phyloP scores from a whole-genome alignment of 192 early-diverging fungal genomes.

The Thamnidium elegans region DNA sequence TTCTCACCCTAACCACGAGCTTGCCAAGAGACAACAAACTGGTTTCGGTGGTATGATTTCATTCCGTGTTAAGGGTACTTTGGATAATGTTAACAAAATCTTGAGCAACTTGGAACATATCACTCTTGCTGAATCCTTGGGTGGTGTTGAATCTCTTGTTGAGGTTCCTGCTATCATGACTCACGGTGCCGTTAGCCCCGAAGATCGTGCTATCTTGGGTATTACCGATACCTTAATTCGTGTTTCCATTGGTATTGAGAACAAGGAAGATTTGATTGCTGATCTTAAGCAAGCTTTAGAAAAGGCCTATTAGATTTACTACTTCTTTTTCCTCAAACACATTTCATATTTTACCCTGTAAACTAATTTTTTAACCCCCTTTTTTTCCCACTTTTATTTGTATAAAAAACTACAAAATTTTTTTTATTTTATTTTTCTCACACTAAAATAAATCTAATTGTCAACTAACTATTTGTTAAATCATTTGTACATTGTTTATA shows the following conservation, averaged over 20 bases:
- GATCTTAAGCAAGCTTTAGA: slow-evolving; percentile 73
- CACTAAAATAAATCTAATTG: too few relatives aligned
- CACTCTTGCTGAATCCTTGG: slow-evolving; percentile 94
- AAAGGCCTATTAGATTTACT: slow-evolving; percentile 33
- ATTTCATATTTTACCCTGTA: not conserved
- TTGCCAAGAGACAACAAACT: slow-evolving; percentile 83
- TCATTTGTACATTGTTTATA: too few relatives aligned
- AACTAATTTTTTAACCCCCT: too few relatives aligned
- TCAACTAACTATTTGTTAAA: too few relatives aligned
- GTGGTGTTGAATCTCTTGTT: slow-evolving; percentile 92
- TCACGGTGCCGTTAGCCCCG: slow-evolving; percentile 85
- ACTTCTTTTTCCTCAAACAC: not conserved
- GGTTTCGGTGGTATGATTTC: slow-evolving; percentile 98
- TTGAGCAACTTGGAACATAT: slow-evolving; percentile 77
- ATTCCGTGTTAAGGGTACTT: slow-evolving; percentile 85
- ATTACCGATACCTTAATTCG: slow-evolving; percentile 93
- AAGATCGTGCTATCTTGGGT: slow-evolving; percentile 79
- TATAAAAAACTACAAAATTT: too few relatives aligned
- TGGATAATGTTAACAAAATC: slow-evolving; percentile 81
- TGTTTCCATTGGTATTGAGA: slow-evolving; percentile 92
- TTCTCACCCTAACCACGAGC: slow-evolving; percentile 88
- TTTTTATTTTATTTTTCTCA: too few relatives aligned
- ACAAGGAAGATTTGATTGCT: slow-evolving; percentile 78
- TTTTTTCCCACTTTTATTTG: too few relatives aligned
- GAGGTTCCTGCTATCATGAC: slow-evolving; percentile 97